Evolutionary conservation across 2,329 filamentous ascomycete genomes (phyloP), one percentile per base, ranked within the genome.

Genomic region (Karstenula rhodostoma): DNA sequence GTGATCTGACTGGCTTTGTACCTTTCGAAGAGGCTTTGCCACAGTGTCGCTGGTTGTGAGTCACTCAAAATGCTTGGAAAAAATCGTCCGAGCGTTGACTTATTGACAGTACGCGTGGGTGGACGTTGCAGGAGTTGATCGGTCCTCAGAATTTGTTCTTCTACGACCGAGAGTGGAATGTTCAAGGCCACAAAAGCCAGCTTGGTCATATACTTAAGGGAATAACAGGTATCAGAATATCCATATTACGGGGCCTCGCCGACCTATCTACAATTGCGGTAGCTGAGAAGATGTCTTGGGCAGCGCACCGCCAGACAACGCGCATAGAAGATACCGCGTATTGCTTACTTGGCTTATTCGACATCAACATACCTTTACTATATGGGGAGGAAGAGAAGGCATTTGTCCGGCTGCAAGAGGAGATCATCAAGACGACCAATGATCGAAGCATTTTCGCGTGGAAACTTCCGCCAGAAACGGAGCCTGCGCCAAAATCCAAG

Each of bases 241-340:
- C n/a, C n/a, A n/a, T 43, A 9, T 15, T 50, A n/a, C 1, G 15
- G 5, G 27, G 27, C 22, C 10, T 2, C 2, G 2, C 1, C 1
- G 9, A 2, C 15, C 15, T 57, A 2, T 15, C 13, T 1, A n/a
- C 3, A 1, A 32, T 42, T 4, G 15, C 32, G 9, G 35, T 58
- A 4, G 63, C 50, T 1, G 17, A 56, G 17, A 52, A 57, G 23
- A 62, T 67, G 56, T 58, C 49, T 1, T 67, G 64, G 64, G 62
- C 60, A 0, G 25, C 54, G 12, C 35, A 17, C 10, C 37, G 64
- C 2, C n/a, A 40, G 8, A 65, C 62, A 1, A 59, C 67, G 4
- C 40, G 61, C 25, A 32, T 46, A n/a, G 73, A 75, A 61, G 73
- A 74, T 60, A 52, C 44, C 13, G 70, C 71, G 1, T 75, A 75